Percentiles rank a stretch among this genome's conserved stretches.
These are phyloP conservation scores for Colletotrichum eleusines DNA, from an alignment of 2,329 filamentous ascomycete genomes.

Conservation along the genomic window DNA sequence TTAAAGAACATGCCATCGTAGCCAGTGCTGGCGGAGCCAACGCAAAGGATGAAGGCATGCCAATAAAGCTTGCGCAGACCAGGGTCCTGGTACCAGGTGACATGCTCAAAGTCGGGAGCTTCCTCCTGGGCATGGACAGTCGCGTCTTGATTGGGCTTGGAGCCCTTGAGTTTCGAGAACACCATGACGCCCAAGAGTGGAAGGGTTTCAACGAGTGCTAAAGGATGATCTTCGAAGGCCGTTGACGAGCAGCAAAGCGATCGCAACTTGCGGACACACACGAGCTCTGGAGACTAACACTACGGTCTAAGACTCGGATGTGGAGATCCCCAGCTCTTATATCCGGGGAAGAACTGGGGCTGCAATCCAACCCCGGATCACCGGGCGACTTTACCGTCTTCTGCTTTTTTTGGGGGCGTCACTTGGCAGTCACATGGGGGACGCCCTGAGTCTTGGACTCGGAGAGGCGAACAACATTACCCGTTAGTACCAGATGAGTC, in stretches of 20 bases:
- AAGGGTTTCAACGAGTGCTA: no score
- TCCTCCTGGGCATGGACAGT: constrained; percentile 54
- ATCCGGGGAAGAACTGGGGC: neutral
- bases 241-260: neutral
- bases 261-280: neutral
- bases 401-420: neutral
- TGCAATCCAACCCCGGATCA: neutral
- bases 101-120: constrained; percentile 60
- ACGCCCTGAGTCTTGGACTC: neutral
- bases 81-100: constrained; percentile 65
- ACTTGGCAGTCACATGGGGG: neutral
- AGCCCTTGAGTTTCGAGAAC: constrained; percentile 23
- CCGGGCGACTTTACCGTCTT: constrained; percentile 18
- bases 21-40: constrained; percentile 67
- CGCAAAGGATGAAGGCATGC: constrained; percentile 61
- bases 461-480: neutral
- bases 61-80: constrained; percentile 68
- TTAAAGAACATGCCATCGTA: constrained; percentile 56
- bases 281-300: constrained; percentile 1
- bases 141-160: constrained; percentile 5
- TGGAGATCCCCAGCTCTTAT: constrained; percentile 23
- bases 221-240: neutral
- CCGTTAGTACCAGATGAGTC: neutral
- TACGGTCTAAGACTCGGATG: neutral
- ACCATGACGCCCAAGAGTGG: neutral